These are phyloP conservation scores for Diaporthe sp. DNA, from an alignment of 2,329 filamentous ascomycete species.

Conservation along the genomic window DNA sequence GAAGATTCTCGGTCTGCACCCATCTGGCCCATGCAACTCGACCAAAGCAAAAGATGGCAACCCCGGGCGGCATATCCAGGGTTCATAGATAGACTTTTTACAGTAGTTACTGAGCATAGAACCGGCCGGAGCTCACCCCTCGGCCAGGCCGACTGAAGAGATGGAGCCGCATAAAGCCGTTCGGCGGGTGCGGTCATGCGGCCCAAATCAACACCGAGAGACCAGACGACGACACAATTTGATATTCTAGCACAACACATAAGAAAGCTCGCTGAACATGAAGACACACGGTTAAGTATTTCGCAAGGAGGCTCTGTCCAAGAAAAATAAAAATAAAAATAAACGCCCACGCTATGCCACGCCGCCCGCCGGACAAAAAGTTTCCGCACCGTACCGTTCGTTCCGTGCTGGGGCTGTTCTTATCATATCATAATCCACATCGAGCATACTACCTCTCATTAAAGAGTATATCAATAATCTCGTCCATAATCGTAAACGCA, in stretches of 20 bases:
- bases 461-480: slow-evolving; percentile 77
- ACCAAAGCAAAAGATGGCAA: background rate
- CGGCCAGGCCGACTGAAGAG: background rate
- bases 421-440: slow-evolving; percentile 13
- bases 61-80: background rate
- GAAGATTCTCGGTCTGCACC: background rate
- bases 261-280: background rate
- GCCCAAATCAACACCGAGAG: background rate
- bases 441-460: slow-evolving; percentile 52
- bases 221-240: background rate
- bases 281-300: background rate
- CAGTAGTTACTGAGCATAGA: background rate
- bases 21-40: background rate
- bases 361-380: background rate
- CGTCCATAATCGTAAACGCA: slow-evolving; percentile 79
- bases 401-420: background rate
- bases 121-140: background rate
- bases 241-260: background rate
- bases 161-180: slow-evolving; percentile 12
- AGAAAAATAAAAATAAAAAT: slow-evolving; percentile 5
- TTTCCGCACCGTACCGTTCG: slow-evolving; percentile 20
- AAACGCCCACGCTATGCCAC: slow-evolving; percentile 49
- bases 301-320: slow-evolving; percentile 11
- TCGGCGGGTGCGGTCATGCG: background rate
- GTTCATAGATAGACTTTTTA: background rate